phyloP scores from a whole-genome alignment of 2,329 filamentous ascomycete genomes.

The Epichloe gansuensis region DNA sequence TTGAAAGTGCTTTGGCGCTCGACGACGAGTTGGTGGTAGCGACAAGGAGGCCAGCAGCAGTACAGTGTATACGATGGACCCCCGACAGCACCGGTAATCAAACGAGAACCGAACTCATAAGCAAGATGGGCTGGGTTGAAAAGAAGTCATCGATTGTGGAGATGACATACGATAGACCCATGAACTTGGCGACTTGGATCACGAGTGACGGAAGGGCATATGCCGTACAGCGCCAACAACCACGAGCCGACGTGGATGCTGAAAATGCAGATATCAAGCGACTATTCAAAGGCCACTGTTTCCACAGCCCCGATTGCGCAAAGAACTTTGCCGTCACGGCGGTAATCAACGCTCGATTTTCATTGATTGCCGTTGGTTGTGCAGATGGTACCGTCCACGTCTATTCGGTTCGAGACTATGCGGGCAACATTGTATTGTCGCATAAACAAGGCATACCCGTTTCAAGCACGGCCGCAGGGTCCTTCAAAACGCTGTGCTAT shows the following conservation, averaged over 20 bases:
- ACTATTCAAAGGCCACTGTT: constrained; percentile 83
- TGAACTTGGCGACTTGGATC: constrained; percentile 92
- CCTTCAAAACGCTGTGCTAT: constrained; percentile 64
- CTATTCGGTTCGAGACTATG: constrained; percentile 90
- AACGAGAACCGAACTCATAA: constrained; percentile 81
- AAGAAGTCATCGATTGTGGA: constrained; percentile 66
- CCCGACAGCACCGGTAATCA: constrained; percentile 72
- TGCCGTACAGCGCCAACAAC: constrained; percentile 65
- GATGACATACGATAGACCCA: constrained; percentile 89
- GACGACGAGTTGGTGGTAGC: constrained; percentile 90
- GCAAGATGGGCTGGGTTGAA: constrained; percentile 73
- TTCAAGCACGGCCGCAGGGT: constrained; percentile 55
- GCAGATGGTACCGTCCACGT: constrained; percentile 67
- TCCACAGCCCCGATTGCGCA: constrained; percentile 58
- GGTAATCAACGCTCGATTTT: constrained; percentile 89
- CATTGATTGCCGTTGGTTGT: constrained; percentile 79
- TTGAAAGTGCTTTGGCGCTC: constrained; percentile 73
- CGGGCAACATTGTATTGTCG: constrained; percentile 80
- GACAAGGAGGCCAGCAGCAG: constrained; percentile 80
- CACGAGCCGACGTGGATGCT: constrained; percentile 24
- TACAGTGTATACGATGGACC: constrained; percentile 93
- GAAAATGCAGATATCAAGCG: constrained; percentile 43
- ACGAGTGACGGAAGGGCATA: constrained; percentile 80
- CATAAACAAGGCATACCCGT: constrained; percentile 63
- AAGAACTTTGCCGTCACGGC: constrained; percentile 55